Evolutionary conservation across 805 yeast genomes (phyloP).

Genomic region (Ogataea pignaliae): DNA sequence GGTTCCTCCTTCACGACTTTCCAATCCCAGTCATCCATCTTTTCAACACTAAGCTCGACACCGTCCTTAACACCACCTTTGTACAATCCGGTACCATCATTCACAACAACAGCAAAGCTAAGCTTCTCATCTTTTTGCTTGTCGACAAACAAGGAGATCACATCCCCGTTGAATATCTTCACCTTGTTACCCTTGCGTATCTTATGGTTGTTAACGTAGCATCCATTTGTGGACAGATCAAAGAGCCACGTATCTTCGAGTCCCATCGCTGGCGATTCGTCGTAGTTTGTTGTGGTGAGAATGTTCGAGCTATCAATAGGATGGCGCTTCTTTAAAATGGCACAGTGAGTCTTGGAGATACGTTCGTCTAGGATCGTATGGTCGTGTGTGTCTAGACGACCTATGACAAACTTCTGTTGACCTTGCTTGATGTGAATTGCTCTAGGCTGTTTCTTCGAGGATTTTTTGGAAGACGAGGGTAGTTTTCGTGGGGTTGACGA

Average conservation of each 20-base stretch:
- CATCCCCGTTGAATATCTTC: constrained; percentile 61
- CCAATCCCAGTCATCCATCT: constrained; percentile 1
- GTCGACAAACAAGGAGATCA: constrained; percentile 62
- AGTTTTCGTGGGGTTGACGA: not conserved
- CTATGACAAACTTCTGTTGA: constrained; percentile 62
- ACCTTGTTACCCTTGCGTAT: constrained; percentile 62
- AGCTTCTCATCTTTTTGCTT: constrained; percentile 45
- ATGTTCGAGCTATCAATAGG: constrained; percentile 32
- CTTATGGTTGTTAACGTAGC: constrained; percentile 58
- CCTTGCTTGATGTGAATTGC: constrained; percentile 65
- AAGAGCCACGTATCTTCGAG: constrained; percentile 74
- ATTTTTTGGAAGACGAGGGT: not conserved
- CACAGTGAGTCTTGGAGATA: constrained; percentile 81
- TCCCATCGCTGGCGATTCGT: constrained; percentile 68
- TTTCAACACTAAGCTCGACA: not conserved
- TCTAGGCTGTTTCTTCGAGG: constrained; percentile 2
- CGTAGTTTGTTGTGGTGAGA: constrained; percentile 36
- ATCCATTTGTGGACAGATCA: constrained; percentile 77
- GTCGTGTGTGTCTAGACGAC: constrained; percentile 64
- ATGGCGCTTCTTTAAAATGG: constrained; percentile 58
- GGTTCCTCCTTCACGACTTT: not conserved
- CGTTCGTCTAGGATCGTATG: constrained; percentile 64
- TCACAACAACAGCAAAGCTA: constrained; percentile 48
- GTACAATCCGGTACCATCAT: constrained; percentile 62
- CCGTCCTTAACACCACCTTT: constrained; percentile 38